Percentiles rank a stretch among this genome's conserved stretches.
Evolutionary conservation across 768 basidiomycete genomes (phyloP).

Genomic region (Pleurotus salmoneostramineus): DNA sequence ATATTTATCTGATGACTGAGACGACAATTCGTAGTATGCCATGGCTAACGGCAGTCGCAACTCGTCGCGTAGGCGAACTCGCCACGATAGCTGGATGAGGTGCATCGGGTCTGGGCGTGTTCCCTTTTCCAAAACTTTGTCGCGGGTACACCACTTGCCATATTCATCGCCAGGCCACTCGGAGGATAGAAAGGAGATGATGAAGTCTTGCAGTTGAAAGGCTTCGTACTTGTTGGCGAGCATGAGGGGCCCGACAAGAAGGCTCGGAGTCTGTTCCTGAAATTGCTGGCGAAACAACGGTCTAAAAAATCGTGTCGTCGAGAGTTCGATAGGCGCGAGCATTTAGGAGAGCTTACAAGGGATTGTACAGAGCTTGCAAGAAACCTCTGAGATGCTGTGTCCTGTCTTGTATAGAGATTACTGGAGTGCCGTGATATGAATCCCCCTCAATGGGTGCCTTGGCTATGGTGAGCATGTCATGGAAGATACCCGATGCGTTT

Average conservation of each 20-base stretch:
- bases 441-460: background rate
- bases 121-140: background rate
- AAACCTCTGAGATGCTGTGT: constrained; percentile 7
- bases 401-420: constrained; percentile 8
- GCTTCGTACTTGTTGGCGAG: constrained; percentile 8
- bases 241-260: constrained; percentile 3
- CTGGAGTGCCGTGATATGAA: constrained; percentile 8
- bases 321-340: too few species aligned
- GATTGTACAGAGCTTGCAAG: constrained; percentile 9
- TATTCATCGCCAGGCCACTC: background rate
- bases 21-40: background rate
- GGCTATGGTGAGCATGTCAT: constrained; percentile 9
- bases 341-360: background rate
- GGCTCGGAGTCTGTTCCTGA: background rate
- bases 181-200: background rate
- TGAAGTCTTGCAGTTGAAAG: background rate
- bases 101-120: background rate
- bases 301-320: background rate
- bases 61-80: background rate
- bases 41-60: background rate
- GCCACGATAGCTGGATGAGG: background rate
- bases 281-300: background rate
- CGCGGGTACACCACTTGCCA: background rate
- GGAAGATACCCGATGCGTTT: constrained; percentile 10
- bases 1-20: background rate